A percentile compares a stretch with the other conserved stretches of the same genome.
These are phyloP conservation scores for Fonsecaea erecta DNA, from an alignment of 2,329 filamentous ascomycete genomes.

Conservation along the genomic window DNA sequence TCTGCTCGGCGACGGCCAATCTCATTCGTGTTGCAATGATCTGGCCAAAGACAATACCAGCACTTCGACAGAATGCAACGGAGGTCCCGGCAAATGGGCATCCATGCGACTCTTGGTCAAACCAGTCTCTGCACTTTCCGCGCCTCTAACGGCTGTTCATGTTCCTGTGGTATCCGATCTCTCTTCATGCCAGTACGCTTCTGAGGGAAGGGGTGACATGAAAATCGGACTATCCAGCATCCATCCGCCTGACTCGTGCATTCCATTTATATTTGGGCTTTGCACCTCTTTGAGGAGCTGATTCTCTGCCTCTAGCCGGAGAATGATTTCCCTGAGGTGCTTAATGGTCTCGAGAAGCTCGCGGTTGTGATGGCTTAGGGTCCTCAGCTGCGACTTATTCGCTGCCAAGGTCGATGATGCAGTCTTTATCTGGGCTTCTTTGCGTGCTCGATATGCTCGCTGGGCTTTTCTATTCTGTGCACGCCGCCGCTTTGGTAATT, in stretches of 20 bases:
- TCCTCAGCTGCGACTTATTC: constrained; percentile 7
- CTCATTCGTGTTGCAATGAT: too few relatives aligned
- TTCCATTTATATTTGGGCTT: neutral
- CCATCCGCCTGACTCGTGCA: neutral
- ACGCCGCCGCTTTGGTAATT: constrained; percentile 14
- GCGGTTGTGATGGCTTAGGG: neutral
- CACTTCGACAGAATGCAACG: too few relatives aligned
- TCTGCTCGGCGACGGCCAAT: too few relatives aligned
- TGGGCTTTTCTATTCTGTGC: constrained; percentile 32
- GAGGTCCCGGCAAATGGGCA: too few relatives aligned
- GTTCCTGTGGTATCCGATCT: neutral
- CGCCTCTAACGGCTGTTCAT: too few relatives aligned
- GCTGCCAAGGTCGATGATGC: constrained; percentile 11
- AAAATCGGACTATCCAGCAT: neutral
- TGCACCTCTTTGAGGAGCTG: constrained; percentile 4
- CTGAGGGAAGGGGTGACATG: neutral
- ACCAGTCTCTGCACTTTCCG: too few relatives aligned
- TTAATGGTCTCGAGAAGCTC: constrained; percentile 5
- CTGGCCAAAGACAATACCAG: too few relatives aligned
- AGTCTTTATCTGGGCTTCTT: constrained; percentile 29
- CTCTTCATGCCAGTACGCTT: neutral
- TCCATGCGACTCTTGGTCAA: neutral
- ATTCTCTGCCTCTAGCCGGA: constrained; percentile 11
- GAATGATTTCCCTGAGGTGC: constrained; percentile 4
- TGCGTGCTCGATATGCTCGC: constrained; percentile 34